phyloP scores from a whole-genome alignment of 768 basidiomycete genomes.

The Boletus reticulatus region DNA sequence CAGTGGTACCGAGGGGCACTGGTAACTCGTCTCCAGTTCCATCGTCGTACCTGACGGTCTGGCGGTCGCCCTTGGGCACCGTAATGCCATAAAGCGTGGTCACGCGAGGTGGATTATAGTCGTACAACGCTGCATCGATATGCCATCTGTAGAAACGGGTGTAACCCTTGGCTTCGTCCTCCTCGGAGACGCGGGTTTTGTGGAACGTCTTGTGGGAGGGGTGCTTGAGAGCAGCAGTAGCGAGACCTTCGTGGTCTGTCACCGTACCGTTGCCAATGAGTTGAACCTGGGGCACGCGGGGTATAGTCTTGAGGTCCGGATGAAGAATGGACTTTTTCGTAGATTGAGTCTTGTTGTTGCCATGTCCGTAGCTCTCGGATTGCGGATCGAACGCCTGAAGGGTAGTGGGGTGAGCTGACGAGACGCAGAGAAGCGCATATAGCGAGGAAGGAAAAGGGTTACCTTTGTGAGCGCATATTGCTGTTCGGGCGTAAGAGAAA shows the following conservation, averaged over 20 bases:
- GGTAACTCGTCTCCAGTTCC: constrained; percentile 79
- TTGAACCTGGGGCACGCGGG: constrained; percentile 85
- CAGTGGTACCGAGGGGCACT: constrained; percentile 86
- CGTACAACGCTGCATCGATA: constrained; percentile 85
- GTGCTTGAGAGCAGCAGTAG: constrained; percentile 77
- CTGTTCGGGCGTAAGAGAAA: constrained; percentile 69
- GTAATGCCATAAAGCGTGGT: constrained; percentile 81
- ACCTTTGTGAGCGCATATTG: constrained; percentile 88
- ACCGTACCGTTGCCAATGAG: constrained; percentile 88
- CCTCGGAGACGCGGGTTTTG: constrained; percentile 68
- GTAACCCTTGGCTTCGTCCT: constrained; percentile 72
- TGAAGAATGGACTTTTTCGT: constrained; percentile 81
- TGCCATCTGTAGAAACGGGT: constrained; percentile 95
- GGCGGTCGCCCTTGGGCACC: constrained; percentile 63
- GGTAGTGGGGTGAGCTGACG: constrained; percentile 4
- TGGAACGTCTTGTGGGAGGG: constrained; percentile 87
- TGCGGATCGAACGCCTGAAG: constrained; percentile 74
- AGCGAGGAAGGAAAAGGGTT: not conserved
- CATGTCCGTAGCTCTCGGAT: constrained; percentile 71
- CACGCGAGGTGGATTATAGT: constrained; percentile 74
- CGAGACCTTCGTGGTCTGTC: constrained; percentile 77
- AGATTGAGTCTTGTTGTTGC: constrained; percentile 79
- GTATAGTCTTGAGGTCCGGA: constrained; percentile 89
- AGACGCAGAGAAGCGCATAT: not conserved
- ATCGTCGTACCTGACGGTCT: constrained; percentile 78